Conservation (phyloP, 306 rosid genomes). For the Elaeagnus macrophylla region DNA sequence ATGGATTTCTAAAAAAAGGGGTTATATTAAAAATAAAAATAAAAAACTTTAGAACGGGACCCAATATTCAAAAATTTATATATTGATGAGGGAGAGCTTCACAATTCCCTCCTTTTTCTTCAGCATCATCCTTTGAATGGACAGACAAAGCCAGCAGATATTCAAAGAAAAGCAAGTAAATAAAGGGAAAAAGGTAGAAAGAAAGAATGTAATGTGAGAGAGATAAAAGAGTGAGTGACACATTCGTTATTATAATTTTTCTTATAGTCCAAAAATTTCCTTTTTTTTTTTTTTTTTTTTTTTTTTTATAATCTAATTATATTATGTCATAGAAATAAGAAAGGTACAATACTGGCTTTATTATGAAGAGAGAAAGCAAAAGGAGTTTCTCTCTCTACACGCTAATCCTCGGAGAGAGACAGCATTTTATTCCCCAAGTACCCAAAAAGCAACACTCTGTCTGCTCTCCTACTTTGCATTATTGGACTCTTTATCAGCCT, state of each 20-base stretch:
- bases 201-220: constrained; percentile 20
- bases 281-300: constrained; percentile 11
- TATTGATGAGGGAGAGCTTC: constrained; percentile 17
- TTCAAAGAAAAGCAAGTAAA: constrained; percentile 43
- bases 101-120: constrained; percentile 27
- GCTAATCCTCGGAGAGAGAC: constrained; percentile 73
- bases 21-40: not conserved
- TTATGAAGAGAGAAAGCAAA: constrained; percentile 14
- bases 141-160: constrained; percentile 55
- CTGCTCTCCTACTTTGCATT: constrained; percentile 69
- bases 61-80: constrained; percentile 24
- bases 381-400: constrained; percentile 26
- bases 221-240: constrained; percentile 1
- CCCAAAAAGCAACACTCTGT: constrained; percentile 82
- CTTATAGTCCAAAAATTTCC: too few relatives aligned
- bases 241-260: not conserved
- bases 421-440: constrained; percentile 82
- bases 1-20: too few relatives aligned
- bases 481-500: constrained; percentile 36
- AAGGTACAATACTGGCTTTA: constrained; percentile 13
- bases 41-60: constrained; percentile 24
- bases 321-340: constrained; percentile 1
- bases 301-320: constrained; percentile 20
- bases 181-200: constrained; percentile 40
- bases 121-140: constrained; percentile 63